Base-by-base conservation (phyloP, 306 rosid species). In the Leucaena leucocephala region DNA sequence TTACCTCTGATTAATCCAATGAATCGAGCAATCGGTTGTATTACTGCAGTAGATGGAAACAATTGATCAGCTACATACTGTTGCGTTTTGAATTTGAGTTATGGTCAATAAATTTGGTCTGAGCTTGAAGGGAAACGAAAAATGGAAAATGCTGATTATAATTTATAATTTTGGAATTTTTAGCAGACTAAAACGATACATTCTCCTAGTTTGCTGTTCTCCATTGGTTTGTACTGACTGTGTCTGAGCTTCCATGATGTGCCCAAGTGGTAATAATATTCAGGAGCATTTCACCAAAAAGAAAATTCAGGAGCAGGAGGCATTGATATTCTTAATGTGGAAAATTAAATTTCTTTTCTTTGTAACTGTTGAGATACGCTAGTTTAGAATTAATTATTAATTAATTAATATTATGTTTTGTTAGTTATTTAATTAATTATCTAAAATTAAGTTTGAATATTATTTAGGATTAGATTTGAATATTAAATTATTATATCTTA, bases 321-420 rank as follows among this genome's bases (percentile, higher is more conserved):
- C 44, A 17, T 67, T 58, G 54, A 57, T 75, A 40, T 48, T 75
- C 50, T 45, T 76, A 48, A 55, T 63, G 54, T 36, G 57, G 63
- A 81, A 72, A 8, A 43, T 16, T 68, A 8, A 3, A 43, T 45
- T 38, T 58, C 19, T 54, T 52, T 71, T 67, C 35, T 75, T 15
- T 33, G 7, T 22, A 12, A 27, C 44, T n/a, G n/a, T n/a, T n/a
- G n/a, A n/a, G n/a, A n/a, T n/a, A n/a, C n/a, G n/a, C n/a, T n/a
- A n/a, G n/a, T n/a, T n/a, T n/a, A n/a, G n/a, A n/a, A n/a, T n/a
- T n/a, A n/a, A n/a, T n/a, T n/a, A n/a, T n/a, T n/a, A n/a, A n/a
- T n/a, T n/a, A n/a, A n/a, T n/a, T n/a, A n/a, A n/a, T n/a, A n/a
- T n/a, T n/a, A n/a, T n/a, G n/a, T n/a, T n/a, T n/a, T n/a, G n/a